Base-by-base conservation (phyloP, 2,329 filamentous ascomycete genomes). In the Fusarium tricinctum region DNA sequence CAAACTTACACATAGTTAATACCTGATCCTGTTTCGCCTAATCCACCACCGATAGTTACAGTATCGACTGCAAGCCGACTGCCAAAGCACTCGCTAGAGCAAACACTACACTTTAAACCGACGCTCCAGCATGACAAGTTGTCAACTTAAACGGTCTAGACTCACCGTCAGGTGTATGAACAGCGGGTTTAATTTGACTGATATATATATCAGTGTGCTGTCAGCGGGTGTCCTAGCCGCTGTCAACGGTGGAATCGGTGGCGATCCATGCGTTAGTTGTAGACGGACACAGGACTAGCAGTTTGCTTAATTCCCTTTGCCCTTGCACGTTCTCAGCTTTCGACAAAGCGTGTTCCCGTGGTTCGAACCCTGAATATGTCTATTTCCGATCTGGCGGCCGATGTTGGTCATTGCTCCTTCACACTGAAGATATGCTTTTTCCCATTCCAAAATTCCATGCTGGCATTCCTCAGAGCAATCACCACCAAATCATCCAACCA, bases 241-340 rank as follows among this genome's bases (percentile, higher is more conserved):
- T 64, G 46, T 64, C 46, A 52, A 58, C 51, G 52, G 61, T 64
- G 51, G 33, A 28, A 64, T 26, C 30, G 46, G 52, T 59, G 35
- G 42, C 17, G 38, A 43, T 48, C 19, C n/a, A 15, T 13, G 12
- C 5, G 17, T 59, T 64, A 64, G 61, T 35, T 47, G 28, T 19
- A 20, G 45, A 26, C 33, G 60, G 60, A 42, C 13, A 30, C 19
- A 8, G 13, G n/a, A 14, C 60, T 56, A 43, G 42, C 26, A 23
- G 4, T 30, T 20, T 52, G 8, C 35, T 30, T 52, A 28, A n/a
- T 10, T 15, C 19, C 5, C 12, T 17, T 20, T 38, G 40, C 12
- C 8, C 9, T 20, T 5, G 49, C 43, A 22, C 3, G n/a, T 38
- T 5, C 15, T 15, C 20, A 33, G 19, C 12, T 47, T 47, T 12